These are phyloP conservation scores for Fagopyrum tataricum DNA, from an alignment of 148 eudicot genomes.

Conservation along the genomic window DNA sequence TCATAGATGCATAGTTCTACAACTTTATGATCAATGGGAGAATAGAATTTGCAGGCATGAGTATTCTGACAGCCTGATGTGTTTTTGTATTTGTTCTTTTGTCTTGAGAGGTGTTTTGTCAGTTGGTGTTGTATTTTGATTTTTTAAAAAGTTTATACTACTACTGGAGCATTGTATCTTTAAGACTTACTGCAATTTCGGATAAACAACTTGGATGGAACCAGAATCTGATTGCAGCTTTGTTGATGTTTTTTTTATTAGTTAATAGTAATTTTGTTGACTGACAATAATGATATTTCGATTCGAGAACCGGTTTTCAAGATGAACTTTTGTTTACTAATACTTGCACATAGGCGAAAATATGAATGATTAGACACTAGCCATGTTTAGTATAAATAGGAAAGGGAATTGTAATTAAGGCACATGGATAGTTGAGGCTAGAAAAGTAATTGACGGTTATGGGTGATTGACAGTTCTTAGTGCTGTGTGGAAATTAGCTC, in stretches of 20 bases:
- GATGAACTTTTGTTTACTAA: not conserved
- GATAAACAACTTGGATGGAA: not conserved
- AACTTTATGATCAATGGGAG: too few species aligned
- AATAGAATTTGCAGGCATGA: too few species aligned
- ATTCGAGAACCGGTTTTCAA: not conserved
- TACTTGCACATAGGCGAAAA: not conserved
- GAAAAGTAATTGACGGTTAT: too few species aligned
- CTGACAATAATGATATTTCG: not conserved
- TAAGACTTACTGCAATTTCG: not conserved
- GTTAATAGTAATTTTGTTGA: not conserved
- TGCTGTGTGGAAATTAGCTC: too few species aligned
- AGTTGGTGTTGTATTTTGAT: not conserved
- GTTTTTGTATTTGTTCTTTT: too few species aligned
- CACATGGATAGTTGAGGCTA: too few species aligned
- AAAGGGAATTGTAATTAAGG: too few species aligned
- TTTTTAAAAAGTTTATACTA: not conserved
- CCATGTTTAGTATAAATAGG: too few species aligned
- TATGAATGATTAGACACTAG: not conserved
- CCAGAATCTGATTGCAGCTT: not conserved
- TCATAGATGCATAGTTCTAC: too few species aligned
- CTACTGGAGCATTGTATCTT: too few species aligned
- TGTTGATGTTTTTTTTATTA: not conserved
- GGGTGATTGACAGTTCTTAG: too few species aligned
- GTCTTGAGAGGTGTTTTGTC: not conserved
- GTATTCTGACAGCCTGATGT: too few species aligned